Base-by-base conservation (phyloP, 371 early-diverging fungal genomes). In the Rhizopus sp. region DNA sequence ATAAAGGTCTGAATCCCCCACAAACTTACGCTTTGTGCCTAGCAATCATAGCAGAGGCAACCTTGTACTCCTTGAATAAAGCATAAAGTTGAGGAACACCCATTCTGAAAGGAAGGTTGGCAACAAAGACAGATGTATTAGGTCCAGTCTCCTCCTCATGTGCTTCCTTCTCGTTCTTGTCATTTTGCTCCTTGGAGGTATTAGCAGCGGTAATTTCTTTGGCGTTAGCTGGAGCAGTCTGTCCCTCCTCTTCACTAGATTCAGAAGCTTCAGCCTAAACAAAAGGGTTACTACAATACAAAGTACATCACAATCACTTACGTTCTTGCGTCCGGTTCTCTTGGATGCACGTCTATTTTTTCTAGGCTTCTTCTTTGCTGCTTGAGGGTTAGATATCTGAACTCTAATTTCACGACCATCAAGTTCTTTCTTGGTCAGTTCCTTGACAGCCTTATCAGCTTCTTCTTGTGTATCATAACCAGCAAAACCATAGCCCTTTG, bases 91-190 rank as follows among this genome's bases (percentile, higher is more conserved):
- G 88, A 7, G 86, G 89, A 60, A 89, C 88, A 35, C 86, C 83
- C 53, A 91, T 81, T 39, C 87, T 72, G 74, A 89, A 96, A 37
- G 98, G 96, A 49, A 97, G 79, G 81, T 96, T 97, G 60, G 94
- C 93, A 56, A 97, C 93, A 78, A 93, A 97, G 39, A 94, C 78
- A 13, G 88, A 87, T 6, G 89, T 94, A 62, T 89, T 86, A 48
- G 91, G 90, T 32, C 85, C 54, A 38, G 44, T 15, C 33, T 52
- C 50, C 40, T 38, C 15, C 32, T 40, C 16, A 12, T 38, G 10
- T 9, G 5, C 30, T 29, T 50, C 16, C 17, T 13, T 17, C 9
- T 0, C 51, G 9, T 50, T 35, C 13, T 49, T 30, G n/a, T 17
- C 10, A 17, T 45, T 17, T 8, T 50, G 17, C 2, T 4, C 23